Evolutionary conservation across 495 filamentous ascomycete species (phyloP).

Genomic region (Penicillium subrubescens): DNA sequence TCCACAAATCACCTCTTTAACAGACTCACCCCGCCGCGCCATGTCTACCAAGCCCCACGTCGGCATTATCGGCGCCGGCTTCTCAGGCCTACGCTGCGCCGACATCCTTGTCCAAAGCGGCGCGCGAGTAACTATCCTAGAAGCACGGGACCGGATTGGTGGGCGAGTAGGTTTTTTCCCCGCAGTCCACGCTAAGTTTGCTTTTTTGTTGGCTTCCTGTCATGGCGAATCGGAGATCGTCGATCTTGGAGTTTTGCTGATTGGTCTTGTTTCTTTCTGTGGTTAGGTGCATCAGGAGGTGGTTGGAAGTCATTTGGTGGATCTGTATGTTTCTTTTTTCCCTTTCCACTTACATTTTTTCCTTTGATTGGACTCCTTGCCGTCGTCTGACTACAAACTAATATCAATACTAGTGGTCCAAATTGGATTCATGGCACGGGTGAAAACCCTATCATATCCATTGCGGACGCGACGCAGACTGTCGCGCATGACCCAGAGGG

Average conservation of each 20-base stretch:
- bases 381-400: not conserved
- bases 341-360: not conserved
- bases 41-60: slow-evolving; percentile 54
- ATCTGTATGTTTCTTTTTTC: slow-evolving; percentile 36
- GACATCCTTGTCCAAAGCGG: slow-evolving; percentile 79
- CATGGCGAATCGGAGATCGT: not conserved
- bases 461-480: slow-evolving; percentile 71
- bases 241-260: not conserved
- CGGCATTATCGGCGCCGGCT: slow-evolving; percentile 81
- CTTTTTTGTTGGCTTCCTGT: not conserved
- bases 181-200: not conserved
- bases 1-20: not conserved
- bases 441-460: slow-evolving; percentile 78
- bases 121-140: slow-evolving; percentile 79
- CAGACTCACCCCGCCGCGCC: not conserved
- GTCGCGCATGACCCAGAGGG: slow-evolving; percentile 57
- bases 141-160: slow-evolving; percentile 81
- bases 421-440: slow-evolving; percentile 96
- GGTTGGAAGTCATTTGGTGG: slow-evolving; percentile 45
- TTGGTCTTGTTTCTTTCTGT: not conserved
- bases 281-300: slow-evolving; percentile 42
- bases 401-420: slow-evolving; percentile 59
- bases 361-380: not conserved
- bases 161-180: slow-evolving; percentile 62
- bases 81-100: slow-evolving; percentile 85